Base-by-base conservation (phyloP, 202 grass and related monocot genomes). In the Thinopyrum obtusiflorum region DNA sequence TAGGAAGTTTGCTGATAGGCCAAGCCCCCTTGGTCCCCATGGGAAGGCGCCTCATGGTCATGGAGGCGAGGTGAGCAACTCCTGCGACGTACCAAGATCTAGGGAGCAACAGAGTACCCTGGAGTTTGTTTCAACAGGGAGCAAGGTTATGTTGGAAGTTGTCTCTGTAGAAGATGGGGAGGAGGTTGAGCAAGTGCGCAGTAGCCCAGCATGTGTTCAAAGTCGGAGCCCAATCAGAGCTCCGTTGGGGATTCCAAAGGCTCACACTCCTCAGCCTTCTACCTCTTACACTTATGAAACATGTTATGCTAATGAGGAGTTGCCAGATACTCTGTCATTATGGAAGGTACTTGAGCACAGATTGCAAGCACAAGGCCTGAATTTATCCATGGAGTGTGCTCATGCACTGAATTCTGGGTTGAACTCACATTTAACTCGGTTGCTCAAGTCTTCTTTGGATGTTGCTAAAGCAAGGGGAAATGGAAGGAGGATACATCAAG, bases 121-220 rank as follows among this genome's bases (percentile, higher is more conserved):
- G 77, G 77, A 79, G 77, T 61, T 79, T 61, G 21, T 39, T 8
- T 79, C 77, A 11, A 8, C 23, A 1, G 77, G 77, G 59, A 64
- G 23, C 53, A 77, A 77, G 53, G 87, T 77, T 65, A 66, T 89
- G 76, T 42, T 80, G 78, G 87, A 89, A 77, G 83, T 73, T 62
- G 88, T 73, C 7, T 89, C 88, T 51, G 88, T 89, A 9, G 88
- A 89, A 61, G 88, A 89, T 40, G 83, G 88, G 64, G 78, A 89
- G 67, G 88, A 89, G 77, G 88, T 89, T 66, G 88, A 89, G 70
- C 88, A 89, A 86, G 83, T 82, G 49, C 77, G 88, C 21, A 62
- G 40, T 40, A 89, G 87, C 32, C 85, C 81, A 13, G 68, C 73
- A 15, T 88, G 88, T 49, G 69, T 89, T 18, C 88, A 89, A 68